Conservation (phyloP, 306 rosid genomes). For the Vachellia pachyceras region DNA sequence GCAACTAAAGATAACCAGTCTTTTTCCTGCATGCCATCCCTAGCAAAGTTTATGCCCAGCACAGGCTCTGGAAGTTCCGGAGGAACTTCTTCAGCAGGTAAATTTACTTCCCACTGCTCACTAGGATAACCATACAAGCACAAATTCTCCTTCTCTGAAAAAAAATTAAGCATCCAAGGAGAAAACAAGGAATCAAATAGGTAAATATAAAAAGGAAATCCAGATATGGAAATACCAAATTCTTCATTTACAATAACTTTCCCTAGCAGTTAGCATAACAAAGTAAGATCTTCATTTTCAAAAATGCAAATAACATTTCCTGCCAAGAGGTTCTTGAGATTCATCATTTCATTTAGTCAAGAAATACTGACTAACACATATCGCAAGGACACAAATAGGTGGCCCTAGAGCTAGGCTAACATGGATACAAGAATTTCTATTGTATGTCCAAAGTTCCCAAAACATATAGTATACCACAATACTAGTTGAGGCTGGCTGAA, state of each 20-base stretch:
- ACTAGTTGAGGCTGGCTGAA: background rate
- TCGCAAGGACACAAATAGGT: background rate
- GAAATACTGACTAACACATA: background rate
- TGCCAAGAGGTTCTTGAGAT: slow-evolving; percentile 19
- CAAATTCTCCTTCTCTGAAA: slow-evolving; percentile 92
- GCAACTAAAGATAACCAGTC: slow-evolving; percentile 93
- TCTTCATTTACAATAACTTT: slow-evolving; percentile 17
- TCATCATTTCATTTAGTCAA: slow-evolving; percentile 15
- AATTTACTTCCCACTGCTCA: slow-evolving; percentile 96
- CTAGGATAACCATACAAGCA: slow-evolving; percentile 86
- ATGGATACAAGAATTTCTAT: slow-evolving; percentile 5
- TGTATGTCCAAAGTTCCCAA: background rate
- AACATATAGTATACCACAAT: background rate
- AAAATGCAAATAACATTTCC: background rate
- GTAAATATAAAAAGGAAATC: slow-evolving; percentile 16
- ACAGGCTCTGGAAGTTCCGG: slow-evolving; percentile 98
- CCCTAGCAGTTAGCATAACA: slow-evolving; percentile 6
- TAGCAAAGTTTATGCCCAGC: slow-evolving; percentile 90
- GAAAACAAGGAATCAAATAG: slow-evolving; percentile 25
- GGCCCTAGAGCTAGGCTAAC: background rate
- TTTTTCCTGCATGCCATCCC: slow-evolving; percentile 94
- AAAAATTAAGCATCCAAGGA: slow-evolving; percentile 32
- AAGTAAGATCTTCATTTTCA: slow-evolving; percentile 18
- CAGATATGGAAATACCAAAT: background rate
- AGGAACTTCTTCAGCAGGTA: slow-evolving; percentile 98